Conservation (phyloP, 2,329 filamentous ascomycete species). For the Phyllosticta paracitricarpa region DNA sequence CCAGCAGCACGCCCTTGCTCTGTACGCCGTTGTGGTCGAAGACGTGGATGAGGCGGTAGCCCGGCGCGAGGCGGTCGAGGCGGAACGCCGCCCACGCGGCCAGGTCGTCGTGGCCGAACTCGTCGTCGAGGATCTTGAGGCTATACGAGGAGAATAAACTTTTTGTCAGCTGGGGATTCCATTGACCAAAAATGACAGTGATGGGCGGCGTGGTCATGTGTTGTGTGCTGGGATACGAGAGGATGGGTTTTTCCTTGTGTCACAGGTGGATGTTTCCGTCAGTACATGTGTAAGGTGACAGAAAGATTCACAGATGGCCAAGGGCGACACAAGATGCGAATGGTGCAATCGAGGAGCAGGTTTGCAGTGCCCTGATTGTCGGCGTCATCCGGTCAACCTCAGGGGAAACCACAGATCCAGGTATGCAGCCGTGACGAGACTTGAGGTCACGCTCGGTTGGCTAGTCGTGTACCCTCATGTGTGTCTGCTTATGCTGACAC, state of each 20-base stretch:
- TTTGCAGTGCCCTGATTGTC: background rate
- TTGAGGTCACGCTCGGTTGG: background rate
- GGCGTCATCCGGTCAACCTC: background rate
- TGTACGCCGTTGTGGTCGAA: constrained; percentile 57
- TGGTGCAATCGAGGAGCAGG: background rate
- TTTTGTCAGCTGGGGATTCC: no score
- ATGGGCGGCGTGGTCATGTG: background rate
- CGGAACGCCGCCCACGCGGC: constrained; percentile 84
- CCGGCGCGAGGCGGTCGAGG: constrained; percentile 66
- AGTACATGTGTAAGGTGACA: background rate
- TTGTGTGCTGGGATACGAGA: background rate
- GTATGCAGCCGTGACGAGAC: background rate
- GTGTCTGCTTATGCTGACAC: background rate
- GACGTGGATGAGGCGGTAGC: constrained; percentile 69
- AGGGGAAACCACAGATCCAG: background rate
- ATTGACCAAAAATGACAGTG: background rate
- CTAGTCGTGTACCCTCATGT: background rate
- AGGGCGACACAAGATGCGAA: background rate
- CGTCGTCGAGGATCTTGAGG: constrained; percentile 82
- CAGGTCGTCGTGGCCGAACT: constrained; percentile 66
- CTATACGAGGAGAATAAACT: constrained; percentile 25
- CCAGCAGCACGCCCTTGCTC: constrained; percentile 60
- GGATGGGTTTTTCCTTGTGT: background rate
- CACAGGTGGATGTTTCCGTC: background rate
- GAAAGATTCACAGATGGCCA: background rate